These are phyloP conservation scores for Platanus orientalis DNA, from an alignment of 164 flowering plant species.

Conservation along the genomic window DNA sequence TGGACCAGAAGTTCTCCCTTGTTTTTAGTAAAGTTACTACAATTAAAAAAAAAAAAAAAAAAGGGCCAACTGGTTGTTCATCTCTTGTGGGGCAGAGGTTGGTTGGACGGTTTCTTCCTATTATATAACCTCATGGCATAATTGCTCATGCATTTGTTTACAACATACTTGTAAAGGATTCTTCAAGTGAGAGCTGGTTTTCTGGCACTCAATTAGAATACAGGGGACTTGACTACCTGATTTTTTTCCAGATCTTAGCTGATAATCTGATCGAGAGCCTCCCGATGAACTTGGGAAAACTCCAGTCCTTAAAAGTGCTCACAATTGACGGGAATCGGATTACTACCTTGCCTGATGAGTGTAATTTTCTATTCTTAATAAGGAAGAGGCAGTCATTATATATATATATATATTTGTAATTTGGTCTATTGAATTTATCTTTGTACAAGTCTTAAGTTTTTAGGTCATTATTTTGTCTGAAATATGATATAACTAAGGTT, in stretches of 20 bases:
- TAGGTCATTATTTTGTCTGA: too few relatives aligned
- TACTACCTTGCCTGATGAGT: slow-evolving; percentile 83
- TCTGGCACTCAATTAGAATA: background rate
- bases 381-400: slow-evolving; percentile 12
- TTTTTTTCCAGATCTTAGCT: slow-evolving; percentile 54
- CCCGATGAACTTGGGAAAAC: slow-evolving; percentile 81
- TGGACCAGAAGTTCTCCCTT: too few relatives aligned
- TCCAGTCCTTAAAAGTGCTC: slow-evolving; percentile 71
- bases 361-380: slow-evolving; percentile 46
- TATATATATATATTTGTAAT: background rate
- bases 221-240: slow-evolving; percentile 4
- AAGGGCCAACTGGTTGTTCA: too few relatives aligned
- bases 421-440: slow-evolving; percentile 7
- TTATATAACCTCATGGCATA: too few relatives aligned
- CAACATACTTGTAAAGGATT: background rate
- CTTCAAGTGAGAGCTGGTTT: background rate
- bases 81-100: too few relatives aligned
- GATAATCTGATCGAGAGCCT: slow-evolving; percentile 71
- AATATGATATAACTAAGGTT: too few relatives aligned
- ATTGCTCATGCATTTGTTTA: background rate
- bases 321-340: slow-evolving; percentile 73
- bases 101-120: too few relatives aligned
- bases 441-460: too few relatives aligned
- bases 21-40: too few relatives aligned
- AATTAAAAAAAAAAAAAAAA: too few relatives aligned